Evolutionary conservation across 306 rosid species (phyloP).

Genomic region (Quercus variabilis): DNA sequence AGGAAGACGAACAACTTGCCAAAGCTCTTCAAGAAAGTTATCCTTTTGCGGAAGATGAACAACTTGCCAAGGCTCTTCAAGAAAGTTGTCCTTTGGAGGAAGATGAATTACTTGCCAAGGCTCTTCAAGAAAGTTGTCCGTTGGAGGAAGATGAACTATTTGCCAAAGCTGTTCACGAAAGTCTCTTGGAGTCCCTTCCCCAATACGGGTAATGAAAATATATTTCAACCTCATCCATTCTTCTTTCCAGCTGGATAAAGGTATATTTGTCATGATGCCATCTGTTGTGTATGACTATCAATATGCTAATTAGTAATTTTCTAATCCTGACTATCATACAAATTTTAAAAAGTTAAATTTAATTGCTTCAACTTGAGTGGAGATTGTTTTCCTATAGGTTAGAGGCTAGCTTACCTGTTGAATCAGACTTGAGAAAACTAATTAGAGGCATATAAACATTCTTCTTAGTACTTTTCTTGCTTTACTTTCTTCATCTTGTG

Average conservation of each 20-base stretch:
- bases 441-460: background rate
- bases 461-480: background rate
- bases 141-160: no score
- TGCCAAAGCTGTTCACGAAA: slow-evolving; percentile 50
- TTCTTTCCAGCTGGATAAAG: slow-evolving; percentile 61
- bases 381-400: background rate
- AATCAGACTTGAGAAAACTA: background rate
- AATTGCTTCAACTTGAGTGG: background rate
- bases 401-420: background rate
- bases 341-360: background rate
- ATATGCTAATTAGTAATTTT: background rate
- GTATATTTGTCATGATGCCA: slow-evolving; percentile 38
- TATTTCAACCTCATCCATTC: slow-evolving; percentile 51
- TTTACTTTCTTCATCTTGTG: no score
- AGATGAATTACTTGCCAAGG: no score
- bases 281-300: slow-evolving; percentile 1
- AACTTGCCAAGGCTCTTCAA: no score
- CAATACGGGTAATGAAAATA: slow-evolving; percentile 36
- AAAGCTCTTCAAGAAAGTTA: slow-evolving; percentile 18
- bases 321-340: background rate
- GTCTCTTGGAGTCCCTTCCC: slow-evolving; percentile 61
- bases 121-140: no score
- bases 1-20: slow-evolving; percentile 42
- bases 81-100: no score
- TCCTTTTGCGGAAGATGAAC: no score